Evolutionary conservation across 1,139 yeast genomes (phyloP).

Genomic region (Taphrina wiesneri): DNA sequence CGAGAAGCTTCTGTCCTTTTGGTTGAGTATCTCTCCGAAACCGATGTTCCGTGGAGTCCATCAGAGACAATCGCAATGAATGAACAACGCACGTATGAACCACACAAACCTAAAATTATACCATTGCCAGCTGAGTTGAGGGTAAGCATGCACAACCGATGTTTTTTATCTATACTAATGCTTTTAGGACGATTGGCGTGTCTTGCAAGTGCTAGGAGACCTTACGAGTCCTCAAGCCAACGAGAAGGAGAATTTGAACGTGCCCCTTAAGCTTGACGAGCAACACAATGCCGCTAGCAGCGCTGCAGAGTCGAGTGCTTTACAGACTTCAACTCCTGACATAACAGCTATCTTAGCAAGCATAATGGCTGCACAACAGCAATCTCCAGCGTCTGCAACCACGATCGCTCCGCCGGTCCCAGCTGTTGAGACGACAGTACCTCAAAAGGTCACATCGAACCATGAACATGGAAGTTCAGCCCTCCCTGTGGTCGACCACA

Average conservation of each 20-base stretch:
- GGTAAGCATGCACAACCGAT: background rate
- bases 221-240: background rate
- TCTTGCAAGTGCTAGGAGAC: conserved; percentile 8
- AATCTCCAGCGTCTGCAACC: background rate
- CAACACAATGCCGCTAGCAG: background rate
- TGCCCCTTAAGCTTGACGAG: background rate
- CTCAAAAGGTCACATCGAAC: background rate
- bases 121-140: conserved; percentile 32
- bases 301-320: background rate
- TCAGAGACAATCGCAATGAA: conserved; percentile 1
- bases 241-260: background rate
- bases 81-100: background rate
- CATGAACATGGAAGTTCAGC: background rate
- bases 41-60: conserved; percentile 26
- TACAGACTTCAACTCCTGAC: background rate
- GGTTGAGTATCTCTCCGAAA: background rate
- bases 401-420: background rate
- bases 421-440: background rate
- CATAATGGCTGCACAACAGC: conserved; percentile 14
- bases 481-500: background rate
- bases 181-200: conserved; percentile 14
- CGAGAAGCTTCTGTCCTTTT: background rate
- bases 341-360: conserved; percentile 21
- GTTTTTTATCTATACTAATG: background rate
- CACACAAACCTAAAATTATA: conserved; percentile 5